Evolutionary conservation across 129 eudicot species (phyloP), one percentile per base, ranked within the genome.

Genomic region (Scalesia atractyloides): DNA sequence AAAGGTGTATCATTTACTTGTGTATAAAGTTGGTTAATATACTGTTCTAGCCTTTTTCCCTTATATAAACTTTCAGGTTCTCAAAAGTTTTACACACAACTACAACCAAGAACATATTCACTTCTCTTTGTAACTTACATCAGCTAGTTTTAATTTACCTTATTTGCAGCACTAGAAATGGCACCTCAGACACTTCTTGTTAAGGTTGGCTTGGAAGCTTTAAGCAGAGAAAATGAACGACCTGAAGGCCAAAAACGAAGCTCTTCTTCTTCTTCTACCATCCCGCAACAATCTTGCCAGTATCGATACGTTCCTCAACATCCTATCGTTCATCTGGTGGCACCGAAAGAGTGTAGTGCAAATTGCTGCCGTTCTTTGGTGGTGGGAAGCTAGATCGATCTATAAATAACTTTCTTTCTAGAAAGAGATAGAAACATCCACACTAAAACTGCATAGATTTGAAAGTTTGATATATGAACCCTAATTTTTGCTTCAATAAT

Each of bases 281-380:
- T 79, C 0, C 22, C 74, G 36, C 81, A 79, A 54, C 84, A 68
- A 72, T 49, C 83, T 74, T 79, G 86, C 74, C 68, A 78, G 30
- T 85, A 82, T 60, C 84, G 15, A 70, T 82, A 81, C 19, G 82
- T 78, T 33, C 86, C 82, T 5, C 82, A 85, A 66, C 66, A 71
- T 34, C 60, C 82, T 51, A 58, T 26, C 49, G 56, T 79, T 70
- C 56, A 34, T 82, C 77, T 69, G 37, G 51, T 59, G 66, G 72
- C 76, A 41, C 49, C 66, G 5, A 26, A 26, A 1, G 30, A 64
- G 5, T 60, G 60, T 13, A 33, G 67, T 60, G 46, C 48, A 18
- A 47, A 48, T 60, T 22, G 79, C 63, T 51, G 30, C 39, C 68
- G 59, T 63, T 69, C 37, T 64, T 9, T 52, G 69, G 74, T 52